A percentile compares a stretch with the other conserved stretches of the same genome.
phyloP scores from a whole-genome alignment of 331 rosid genomes.

The Quercus phellos region DNA sequence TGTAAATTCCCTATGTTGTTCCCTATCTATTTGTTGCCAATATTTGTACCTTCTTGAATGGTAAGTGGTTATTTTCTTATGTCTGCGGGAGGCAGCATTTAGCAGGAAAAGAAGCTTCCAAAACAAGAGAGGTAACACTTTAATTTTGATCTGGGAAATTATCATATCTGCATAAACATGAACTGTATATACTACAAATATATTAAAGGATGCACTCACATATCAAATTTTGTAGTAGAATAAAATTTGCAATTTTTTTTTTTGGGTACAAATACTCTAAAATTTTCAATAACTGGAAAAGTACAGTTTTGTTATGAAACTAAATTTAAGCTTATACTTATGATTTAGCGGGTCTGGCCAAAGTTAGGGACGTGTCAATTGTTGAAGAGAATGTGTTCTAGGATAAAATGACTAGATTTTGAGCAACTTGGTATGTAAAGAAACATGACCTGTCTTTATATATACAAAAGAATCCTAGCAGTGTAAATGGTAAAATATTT shows the following conservation, averaged over 20 bases:
- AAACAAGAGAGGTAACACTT: constrained; percentile 61
- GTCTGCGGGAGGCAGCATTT: constrained; percentile 80
- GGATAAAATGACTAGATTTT: constrained; percentile 24
- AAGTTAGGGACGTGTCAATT: constrained; percentile 26
- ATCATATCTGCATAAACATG: neutral
- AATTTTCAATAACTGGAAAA: neutral
- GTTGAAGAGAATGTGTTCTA: constrained; percentile 26
- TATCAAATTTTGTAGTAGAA: neutral
- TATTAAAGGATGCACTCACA: neutral
- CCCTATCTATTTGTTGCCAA: constrained; percentile 1
- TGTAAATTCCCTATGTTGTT: neutral
- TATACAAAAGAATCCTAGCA: neutral
- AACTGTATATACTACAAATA: neutral
- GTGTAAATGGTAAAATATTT: neutral
- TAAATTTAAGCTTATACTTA: neutral
- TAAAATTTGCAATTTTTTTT: neutral
- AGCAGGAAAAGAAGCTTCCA: constrained; percentile 95
- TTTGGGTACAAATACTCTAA: constrained; percentile 12
- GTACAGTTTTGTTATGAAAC: neutral
- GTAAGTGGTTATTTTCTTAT: constrained; percentile 13
- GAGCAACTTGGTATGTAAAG: constrained; percentile 11
- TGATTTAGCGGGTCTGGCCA: constrained; percentile 26
- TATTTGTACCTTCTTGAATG: constrained; percentile 8
- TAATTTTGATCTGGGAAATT: constrained; percentile 11
- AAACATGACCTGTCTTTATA: constrained; percentile 3